Evolutionary conservation across 306 rosid species (phyloP).

Genomic region (Prosopis cineraria): DNA sequence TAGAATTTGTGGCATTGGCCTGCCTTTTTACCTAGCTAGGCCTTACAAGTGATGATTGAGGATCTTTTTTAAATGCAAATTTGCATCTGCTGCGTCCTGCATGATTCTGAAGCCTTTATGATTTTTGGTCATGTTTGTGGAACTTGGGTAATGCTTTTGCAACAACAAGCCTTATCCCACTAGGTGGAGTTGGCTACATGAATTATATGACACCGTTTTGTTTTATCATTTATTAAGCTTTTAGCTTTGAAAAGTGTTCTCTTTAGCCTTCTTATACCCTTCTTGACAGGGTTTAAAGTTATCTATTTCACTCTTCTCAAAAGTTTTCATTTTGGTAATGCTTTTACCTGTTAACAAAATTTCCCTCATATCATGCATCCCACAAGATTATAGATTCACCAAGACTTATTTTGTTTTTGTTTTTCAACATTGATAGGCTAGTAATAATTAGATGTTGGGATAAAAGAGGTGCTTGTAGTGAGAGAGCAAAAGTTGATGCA

Average conservation of each 20-base stretch:
- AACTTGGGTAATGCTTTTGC: slow-evolving; percentile 3
- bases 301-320: too few species aligned
- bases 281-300: too few species aligned
- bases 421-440: neutral
- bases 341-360: neutral
- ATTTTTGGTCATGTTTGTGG: neutral
- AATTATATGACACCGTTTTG: too few species aligned
- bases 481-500: neutral
- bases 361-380: neutral
- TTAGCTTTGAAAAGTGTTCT: too few species aligned
- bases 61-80: neutral
- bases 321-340: too few species aligned
- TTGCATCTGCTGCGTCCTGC: neutral
- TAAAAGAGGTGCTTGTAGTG: neutral
- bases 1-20: neutral
- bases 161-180: too few species aligned
- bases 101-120: neutral
- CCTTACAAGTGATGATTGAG: neutral
- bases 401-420: too few species aligned
- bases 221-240: too few species aligned
- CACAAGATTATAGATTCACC: neutral
- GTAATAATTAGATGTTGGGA: neutral
- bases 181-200: too few species aligned
- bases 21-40: neutral
- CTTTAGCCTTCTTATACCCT: too few species aligned